These are phyloP conservation scores for Phytophthora ramorum DNA, from an alignment of 352 stramenopile species.

Conservation along the genomic window DNA sequence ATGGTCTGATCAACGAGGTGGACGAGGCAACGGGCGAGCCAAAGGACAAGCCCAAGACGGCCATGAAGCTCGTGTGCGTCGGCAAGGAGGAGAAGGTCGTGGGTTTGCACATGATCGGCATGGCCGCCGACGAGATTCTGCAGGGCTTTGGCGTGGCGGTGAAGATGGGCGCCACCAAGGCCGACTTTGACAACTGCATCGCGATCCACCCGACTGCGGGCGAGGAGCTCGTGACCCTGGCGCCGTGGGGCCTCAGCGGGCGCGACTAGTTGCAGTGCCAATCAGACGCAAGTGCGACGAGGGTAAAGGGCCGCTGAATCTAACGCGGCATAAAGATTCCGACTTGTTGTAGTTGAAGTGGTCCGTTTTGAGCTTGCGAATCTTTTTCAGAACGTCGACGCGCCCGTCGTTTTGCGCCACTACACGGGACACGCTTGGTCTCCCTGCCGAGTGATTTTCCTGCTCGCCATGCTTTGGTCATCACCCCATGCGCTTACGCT, in stretches of 20 bases:
- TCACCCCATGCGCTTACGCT: neutral
- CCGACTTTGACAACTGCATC: constrained; percentile 96
- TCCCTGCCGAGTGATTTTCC: constrained; percentile 3
- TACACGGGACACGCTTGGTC: neutral
- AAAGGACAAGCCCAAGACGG: constrained; percentile 92
- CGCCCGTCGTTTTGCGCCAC: no score
- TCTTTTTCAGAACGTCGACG: neutral
- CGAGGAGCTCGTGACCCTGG: constrained; percentile 98
- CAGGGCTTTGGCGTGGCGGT: constrained; percentile 99
- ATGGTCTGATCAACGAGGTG: constrained; percentile 88
- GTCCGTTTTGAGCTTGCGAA: constrained; percentile 8
- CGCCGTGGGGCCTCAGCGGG: constrained; percentile 77
- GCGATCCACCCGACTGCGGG: constrained; percentile 96
- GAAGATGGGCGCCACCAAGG: constrained; percentile 98
- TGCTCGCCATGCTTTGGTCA: neutral
- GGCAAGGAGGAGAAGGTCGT: constrained; percentile 94
- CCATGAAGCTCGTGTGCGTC: constrained; percentile 95
- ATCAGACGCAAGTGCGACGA: constrained; percentile 12
- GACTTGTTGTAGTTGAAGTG: constrained; percentile 24
- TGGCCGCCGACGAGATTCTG: constrained; percentile 97
- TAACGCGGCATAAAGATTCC: constrained; percentile 13
- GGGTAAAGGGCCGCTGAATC: constrained; percentile 10
- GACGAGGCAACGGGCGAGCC: constrained; percentile 34
- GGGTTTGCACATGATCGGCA: constrained; percentile 96
- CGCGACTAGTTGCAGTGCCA: constrained; percentile 18